Conservation (phyloP, 495 filamentous ascomycete genomes). For the Penicillium robsamsonii region DNA sequence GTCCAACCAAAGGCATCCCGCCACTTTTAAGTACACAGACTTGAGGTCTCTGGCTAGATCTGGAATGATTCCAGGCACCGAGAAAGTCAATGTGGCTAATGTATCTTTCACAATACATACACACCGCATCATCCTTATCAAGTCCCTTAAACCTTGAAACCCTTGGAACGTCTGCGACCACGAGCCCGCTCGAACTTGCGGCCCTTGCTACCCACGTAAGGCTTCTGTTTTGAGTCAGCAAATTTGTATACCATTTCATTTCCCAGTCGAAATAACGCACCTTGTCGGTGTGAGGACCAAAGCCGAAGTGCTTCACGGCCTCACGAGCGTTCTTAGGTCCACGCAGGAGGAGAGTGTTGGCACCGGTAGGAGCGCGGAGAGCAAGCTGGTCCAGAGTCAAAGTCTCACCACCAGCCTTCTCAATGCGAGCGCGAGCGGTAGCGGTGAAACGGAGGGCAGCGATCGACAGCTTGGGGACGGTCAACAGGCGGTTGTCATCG, state of each 20-base stretch:
- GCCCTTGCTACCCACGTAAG: constrained; percentile 95
- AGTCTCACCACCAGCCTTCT: constrained; percentile 88
- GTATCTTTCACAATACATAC: constrained; percentile 12
- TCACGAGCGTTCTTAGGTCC: constrained; percentile 96
- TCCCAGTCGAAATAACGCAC: constrained; percentile 45
- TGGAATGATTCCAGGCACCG: constrained; percentile 21
- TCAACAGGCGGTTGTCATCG: constrained; percentile 90
- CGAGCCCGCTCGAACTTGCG: constrained; percentile 98
- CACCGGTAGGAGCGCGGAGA: constrained; percentile 85
- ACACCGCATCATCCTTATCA: constrained; percentile 19
- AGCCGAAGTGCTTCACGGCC: constrained; percentile 98
- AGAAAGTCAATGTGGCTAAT: constrained; percentile 13
- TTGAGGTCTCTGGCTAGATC: constrained; percentile 22
- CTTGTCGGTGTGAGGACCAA: constrained; percentile 97
- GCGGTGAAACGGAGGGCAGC: constrained; percentile 95
- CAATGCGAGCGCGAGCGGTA: constrained; percentile 88
- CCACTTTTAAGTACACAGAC: constrained; percentile 31
- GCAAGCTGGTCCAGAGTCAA: constrained; percentile 96
- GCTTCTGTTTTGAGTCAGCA: constrained; percentile 62
- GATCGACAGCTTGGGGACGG: constrained; percentile 84
- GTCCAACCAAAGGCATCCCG: constrained; percentile 25
- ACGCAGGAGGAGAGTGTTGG: constrained; percentile 90
- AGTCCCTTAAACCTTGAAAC: constrained; percentile 91
- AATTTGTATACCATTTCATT: not conserved
- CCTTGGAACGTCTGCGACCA: constrained; percentile 91